Evolutionary conservation across 441 rosid genomes (phyloP).

Genomic region (Gossypium aridum): DNA sequence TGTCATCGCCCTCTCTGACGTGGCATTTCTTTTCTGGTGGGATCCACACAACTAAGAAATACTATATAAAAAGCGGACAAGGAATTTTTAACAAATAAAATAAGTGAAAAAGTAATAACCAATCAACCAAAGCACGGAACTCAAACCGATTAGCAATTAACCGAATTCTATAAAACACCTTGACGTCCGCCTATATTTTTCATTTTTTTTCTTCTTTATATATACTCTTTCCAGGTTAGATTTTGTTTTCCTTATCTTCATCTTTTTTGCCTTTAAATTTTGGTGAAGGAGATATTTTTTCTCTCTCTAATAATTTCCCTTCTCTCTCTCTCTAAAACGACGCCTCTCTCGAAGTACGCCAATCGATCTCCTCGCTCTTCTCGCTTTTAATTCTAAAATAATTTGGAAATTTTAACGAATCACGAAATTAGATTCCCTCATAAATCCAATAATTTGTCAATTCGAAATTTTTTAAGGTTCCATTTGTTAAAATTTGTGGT

Average conservation of each 20-base stretch:
- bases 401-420: background rate
- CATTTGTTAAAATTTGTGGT: background rate
- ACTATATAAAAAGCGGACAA: slow-evolving; percentile 21
- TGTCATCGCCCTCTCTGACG: slow-evolving; percentile 16
- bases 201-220: background rate
- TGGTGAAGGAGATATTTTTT: slow-evolving; percentile 9
- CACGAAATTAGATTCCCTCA: background rate
- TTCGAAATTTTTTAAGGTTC: background rate
- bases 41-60: background rate
- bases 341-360: background rate
- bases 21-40: slow-evolving; percentile 15
- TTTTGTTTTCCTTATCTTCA: background rate
- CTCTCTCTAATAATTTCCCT: slow-evolving; percentile 12
- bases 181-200: slow-evolving; percentile 30
- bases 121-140: slow-evolving; percentile 29
- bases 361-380: background rate
- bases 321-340: background rate
- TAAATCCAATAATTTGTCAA: background rate
- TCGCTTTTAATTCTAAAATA: slow-evolving; percentile 2
- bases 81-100: background rate
- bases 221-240: background rate
- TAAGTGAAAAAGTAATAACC: background rate
- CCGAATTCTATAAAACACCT: slow-evolving; percentile 13
- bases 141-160: slow-evolving; percentile 20
- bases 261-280: background rate